Evolutionary conservation across 352 stramenopile genomes (phyloP), one percentile per base, ranked within the genome.

Genomic region (Blastocystis sp.): DNA sequence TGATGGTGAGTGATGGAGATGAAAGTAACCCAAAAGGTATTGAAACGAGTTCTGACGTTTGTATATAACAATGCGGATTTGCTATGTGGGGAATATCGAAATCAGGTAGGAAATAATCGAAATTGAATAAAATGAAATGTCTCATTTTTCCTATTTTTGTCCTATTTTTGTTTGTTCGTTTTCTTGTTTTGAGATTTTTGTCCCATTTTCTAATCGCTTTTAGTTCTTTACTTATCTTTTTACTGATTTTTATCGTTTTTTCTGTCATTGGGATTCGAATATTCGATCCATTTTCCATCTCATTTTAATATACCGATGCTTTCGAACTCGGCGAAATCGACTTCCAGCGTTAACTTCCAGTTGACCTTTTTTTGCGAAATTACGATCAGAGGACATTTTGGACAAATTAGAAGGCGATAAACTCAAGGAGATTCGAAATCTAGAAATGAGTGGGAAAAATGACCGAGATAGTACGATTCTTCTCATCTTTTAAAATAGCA

Each of bases 221-320:
- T 84, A 84, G 73, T 84, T 84, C 56, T 54, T 84, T 26, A 18
- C 39, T 18, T 50, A 84, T 13, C n/a, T 84, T 34, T 66, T 84
- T 45, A 13, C 43, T 20, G n/a, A 84, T 26, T 69, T 69, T 45
- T 84, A 39, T 55, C 73, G 73, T 43, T 68, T 84, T 64, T 84
- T 84, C 15, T 84, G 73, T 64, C 73, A 84, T n/a, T 84, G 73
- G 73, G 73, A 84, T 45, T 7, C 23, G 11, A 61, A 84, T 64
- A 29, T 84, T 6, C 73, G 73, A 37, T 84, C 9, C 56, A 9
- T 84, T 15, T 84, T 69, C 26, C 73, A 84, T 64, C 39, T 84
- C 2, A 43, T 84, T 41, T 55, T 84, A 9, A n/a, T 84, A 0
- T 84, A 84, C n/a, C 39, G 37, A 15, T 66, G 43, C 18, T 66